Percentiles rank a stretch among this genome's conserved stretches.
phyloP scores from a whole-genome alignment of 2,329 filamentous ascomycete species.

The Eutypella sp. region DNA sequence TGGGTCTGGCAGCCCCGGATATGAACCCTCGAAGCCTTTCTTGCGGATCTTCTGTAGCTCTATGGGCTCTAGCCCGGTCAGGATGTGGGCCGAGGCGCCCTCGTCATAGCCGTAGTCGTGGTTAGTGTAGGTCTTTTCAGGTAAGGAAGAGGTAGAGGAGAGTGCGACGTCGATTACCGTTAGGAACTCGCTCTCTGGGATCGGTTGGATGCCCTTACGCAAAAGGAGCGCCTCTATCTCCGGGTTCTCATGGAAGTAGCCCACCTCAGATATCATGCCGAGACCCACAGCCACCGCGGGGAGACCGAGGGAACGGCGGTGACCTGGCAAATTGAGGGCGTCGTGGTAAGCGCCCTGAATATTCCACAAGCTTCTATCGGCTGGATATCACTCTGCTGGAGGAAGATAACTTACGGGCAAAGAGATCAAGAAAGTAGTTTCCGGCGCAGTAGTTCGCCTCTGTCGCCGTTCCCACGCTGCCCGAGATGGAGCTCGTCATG shows the following conservation, averaged over 20 bases:
- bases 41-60: constrained; percentile 13
- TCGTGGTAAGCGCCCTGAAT: constrained; percentile 19
- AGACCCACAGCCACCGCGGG: not conserved
- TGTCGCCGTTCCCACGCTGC: not conserved
- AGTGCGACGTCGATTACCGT: not conserved
- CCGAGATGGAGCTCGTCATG: not conserved
- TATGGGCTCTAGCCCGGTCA: constrained; percentile 20
- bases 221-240: not conserved
- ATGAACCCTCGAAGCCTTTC: constrained; percentile 14
- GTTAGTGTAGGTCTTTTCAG: not conserved
- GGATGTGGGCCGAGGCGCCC: constrained; percentile 12
- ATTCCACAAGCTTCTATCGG: constrained; percentile 20
- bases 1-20: not conserved
- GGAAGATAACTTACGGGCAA: too few species aligned
- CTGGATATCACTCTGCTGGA: too few species aligned
- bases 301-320: too few species aligned
- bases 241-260: not conserved
- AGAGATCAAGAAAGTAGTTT: not conserved
- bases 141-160: not conserved
- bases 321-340: too few species aligned
- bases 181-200: not conserved
- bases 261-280: not conserved
- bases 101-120: too few species aligned
- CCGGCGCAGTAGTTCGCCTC: not conserved
- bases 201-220: not conserved